A percentile compares a stretch with the other conserved stretches of the same genome.
phyloP scores from a whole-genome alignment of 2,329 filamentous ascomycete genomes.

The Amauroascus niger region DNA sequence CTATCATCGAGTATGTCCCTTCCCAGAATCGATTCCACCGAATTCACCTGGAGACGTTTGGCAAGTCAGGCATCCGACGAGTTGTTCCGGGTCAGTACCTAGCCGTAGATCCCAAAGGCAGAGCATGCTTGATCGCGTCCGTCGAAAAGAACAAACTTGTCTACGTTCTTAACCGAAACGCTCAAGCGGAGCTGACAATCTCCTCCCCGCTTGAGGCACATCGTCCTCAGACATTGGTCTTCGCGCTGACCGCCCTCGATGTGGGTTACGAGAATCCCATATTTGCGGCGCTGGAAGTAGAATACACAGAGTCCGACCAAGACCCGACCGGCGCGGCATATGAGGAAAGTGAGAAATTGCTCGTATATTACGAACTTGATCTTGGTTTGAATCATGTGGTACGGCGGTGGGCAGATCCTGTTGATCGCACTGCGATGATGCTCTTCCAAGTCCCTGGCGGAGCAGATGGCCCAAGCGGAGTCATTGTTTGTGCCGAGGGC shows the following conservation, averaged over 20 bases:
- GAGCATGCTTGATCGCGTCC: slow-evolving; percentile 87
- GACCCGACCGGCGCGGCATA: slow-evolving; percentile 78
- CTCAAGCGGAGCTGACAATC: slow-evolving; percentile 89
- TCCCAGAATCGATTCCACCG: slow-evolving; percentile 78
- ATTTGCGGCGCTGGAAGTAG: slow-evolving; percentile 87
- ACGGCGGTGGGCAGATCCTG: slow-evolving; percentile 87
- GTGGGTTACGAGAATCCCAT: slow-evolving; percentile 96
- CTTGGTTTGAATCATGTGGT: slow-evolving; percentile 95
- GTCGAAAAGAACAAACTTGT: slow-evolving; percentile 99
- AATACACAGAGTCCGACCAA: slow-evolving; percentile 84
- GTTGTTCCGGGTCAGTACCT: slow-evolving; percentile 95
- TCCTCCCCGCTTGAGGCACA: slow-evolving; percentile 95
- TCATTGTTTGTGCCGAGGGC: slow-evolving; percentile 88
- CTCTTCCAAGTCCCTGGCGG: slow-evolving; percentile 94
- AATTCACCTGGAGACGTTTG: slow-evolving; percentile 92
- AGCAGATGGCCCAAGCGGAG: slow-evolving; percentile 84
- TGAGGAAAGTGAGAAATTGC: slow-evolving; percentile 71
- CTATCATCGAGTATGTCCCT: slow-evolving; percentile 83
- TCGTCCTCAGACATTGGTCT: slow-evolving; percentile 81
- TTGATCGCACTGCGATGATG: slow-evolving; percentile 78
- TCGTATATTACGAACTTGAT: slow-evolving; percentile 97
- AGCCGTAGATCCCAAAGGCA: slow-evolving; percentile 87
- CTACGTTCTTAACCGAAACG: slow-evolving; percentile 92
- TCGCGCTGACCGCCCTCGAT: slow-evolving; percentile 78
- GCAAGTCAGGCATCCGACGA: slow-evolving; percentile 87